Evolutionary conservation across 2,329 filamentous ascomycete species (phyloP), one percentile per base, ranked within the genome.

Genomic region (Emmonsia crescens): DNA sequence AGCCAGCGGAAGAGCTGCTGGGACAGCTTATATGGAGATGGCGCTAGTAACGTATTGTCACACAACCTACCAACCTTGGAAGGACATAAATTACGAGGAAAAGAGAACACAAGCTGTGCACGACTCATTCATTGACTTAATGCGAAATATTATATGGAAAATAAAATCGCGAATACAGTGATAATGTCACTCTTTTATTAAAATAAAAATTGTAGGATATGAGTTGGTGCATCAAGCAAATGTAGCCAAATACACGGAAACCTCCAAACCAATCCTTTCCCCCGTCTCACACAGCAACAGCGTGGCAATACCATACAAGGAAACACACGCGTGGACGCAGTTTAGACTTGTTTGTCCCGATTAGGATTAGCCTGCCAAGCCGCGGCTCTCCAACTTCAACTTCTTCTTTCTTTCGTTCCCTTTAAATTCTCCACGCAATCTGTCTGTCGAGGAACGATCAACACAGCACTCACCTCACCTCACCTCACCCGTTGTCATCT

Each of bases 281-380:
- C n/a, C n/a, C n/a, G n/a, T n/a, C n/a, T n/a, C n/a, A n/a, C n/a
- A n/a, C n/a, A n/a, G n/a, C n/a, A n/a, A n/a, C n/a, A n/a, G n/a
- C n/a, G n/a, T 46, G 12, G 24, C 56, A 44, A 46, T 46, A 44
- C 38, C 42, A 44, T 58, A 46, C 56, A 12, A 5, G 21, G 1
- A 1, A 14, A 1, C 27, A 10, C 49, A n/a, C n/a, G n/a, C n/a
- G 36, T 38, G 36, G 14, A 38, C 29, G 19, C 31, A 38, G 16
- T 36, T 54, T 36, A 54, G 29, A 21, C n/a, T 16, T 2, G 1
- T n/a, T 2, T 8, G 9, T 14, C 52, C 52, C 49, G 33, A 61
- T 64, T 49, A 44, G 62, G 63, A 60, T 62, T 66, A 66, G 65
- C 57, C 16, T 59, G 63, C 61, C 62, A 62, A 62, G 61, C 63